Conservation (phyloP, 495 filamentous ascomycete species). For the Neurospora tetraspora region DNA sequence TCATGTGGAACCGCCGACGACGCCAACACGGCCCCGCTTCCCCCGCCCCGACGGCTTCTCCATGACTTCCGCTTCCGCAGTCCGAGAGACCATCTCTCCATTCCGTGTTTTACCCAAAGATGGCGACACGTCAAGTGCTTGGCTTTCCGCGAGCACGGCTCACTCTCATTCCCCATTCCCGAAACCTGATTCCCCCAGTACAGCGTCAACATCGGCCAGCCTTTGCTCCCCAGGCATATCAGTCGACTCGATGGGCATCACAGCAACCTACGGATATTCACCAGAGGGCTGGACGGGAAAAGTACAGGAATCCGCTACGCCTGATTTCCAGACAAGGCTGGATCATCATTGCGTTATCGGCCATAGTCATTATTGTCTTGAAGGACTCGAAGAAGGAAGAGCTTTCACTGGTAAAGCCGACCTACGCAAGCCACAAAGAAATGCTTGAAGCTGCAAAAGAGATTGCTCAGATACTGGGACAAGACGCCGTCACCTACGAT, state of each 20-base stretch:
- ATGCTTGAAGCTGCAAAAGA: slow-evolving; percentile 47
- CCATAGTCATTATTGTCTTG: background rate
- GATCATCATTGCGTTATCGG: background rate
- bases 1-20: background rate
- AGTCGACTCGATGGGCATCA: background rate
- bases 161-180: background rate
- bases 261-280: background rate
- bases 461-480: slow-evolving; percentile 42
- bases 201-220: background rate
- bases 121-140: background rate
- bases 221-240: background rate
- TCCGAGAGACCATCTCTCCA: background rate
- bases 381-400: background rate
- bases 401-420: background rate
- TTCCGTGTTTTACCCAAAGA: background rate
- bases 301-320: background rate
- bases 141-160: background rate
- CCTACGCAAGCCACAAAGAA: slow-evolving; percentile 12
- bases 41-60: background rate
- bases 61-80: background rate
- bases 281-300: background rate
- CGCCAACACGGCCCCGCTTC: background rate
- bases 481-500: slow-evolving; percentile 62
- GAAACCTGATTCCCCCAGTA: background rate
- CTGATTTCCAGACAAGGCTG: background rate